These are phyloP conservation scores for Spergularia marina DNA, from an alignment of 148 eudicot species.

Conservation along the genomic window DNA sequence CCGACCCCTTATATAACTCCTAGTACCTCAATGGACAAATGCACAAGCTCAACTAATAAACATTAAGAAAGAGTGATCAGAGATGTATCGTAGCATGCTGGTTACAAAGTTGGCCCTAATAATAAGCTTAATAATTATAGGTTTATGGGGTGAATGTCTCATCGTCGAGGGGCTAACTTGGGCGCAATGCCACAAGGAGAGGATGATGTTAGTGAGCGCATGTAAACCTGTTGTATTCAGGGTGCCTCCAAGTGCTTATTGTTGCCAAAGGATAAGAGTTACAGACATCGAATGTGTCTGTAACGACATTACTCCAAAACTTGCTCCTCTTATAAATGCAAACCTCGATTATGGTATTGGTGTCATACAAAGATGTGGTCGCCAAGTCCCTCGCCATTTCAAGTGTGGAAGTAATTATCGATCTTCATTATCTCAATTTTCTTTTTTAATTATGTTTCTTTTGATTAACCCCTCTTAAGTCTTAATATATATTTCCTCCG, in stretches of 20 bases:
- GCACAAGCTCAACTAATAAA: background rate
- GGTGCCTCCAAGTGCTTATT: conserved; percentile 25
- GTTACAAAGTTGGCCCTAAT: background rate
- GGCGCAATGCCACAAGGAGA: conserved; percentile 29
- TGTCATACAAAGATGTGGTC: conserved; percentile 35
- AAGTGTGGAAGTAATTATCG: conserved; percentile 40
- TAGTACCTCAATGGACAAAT: background rate
- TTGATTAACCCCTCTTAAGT: no score
- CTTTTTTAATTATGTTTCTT: background rate
- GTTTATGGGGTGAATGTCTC: background rate
- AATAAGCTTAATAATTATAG: background rate
- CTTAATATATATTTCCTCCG: no score
- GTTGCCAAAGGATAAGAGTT: conserved; percentile 34
- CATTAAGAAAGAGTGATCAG: background rate
- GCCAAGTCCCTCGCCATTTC: conserved; percentile 40
- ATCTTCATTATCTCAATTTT: background rate
- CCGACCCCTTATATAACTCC: background rate
- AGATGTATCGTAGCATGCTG: background rate
- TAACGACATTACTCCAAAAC: conserved; percentile 32
- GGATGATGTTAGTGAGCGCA: conserved; percentile 24
- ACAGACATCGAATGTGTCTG: conserved; percentile 32
- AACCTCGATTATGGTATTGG: conserved; percentile 24
- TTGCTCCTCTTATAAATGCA: conserved; percentile 33
- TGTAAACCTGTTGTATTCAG: conserved; percentile 30
- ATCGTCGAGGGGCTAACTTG: conserved; percentile 19